Conservation (phyloP, 306 rosid genomes). For the Dalbergia oliveri region DNA sequence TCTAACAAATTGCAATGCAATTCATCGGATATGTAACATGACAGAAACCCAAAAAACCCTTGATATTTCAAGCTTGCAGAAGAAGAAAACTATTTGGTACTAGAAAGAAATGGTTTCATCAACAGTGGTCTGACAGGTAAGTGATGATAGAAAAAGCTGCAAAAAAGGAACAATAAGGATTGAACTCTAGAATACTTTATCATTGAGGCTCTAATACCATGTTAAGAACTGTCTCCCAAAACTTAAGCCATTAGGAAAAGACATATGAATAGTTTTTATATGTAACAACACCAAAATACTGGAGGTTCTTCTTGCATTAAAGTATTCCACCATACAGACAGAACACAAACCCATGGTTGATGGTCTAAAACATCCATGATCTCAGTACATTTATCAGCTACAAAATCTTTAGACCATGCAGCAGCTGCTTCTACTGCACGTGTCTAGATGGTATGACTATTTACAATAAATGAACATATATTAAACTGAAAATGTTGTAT, state of each 20-base stretch:
- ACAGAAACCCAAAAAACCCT: constrained; percentile 23
- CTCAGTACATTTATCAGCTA: neutral
- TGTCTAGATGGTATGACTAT: constrained; percentile 1
- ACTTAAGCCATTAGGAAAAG: neutral
- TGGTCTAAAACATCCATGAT: constrained; percentile 22
- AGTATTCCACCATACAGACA: constrained; percentile 22
- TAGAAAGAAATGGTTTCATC: constrained; percentile 22
- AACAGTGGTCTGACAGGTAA: constrained; percentile 1
- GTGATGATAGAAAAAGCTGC: constrained; percentile 8
- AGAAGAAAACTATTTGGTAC: neutral
- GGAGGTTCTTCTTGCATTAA: neutral
- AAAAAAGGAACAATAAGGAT: neutral
- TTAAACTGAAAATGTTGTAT: constrained; percentile 19
- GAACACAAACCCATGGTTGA: constrained; percentile 2
- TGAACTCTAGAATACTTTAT: neutral
- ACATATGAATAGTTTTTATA: neutral
- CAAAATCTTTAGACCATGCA: constrained; percentile 22
- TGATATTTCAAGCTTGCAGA: constrained; percentile 29
- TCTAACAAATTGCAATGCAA: neutral
- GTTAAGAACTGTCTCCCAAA: neutral
- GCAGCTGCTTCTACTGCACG: constrained; percentile 27
- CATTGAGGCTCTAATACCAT: neutral
- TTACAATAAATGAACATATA: neutral
- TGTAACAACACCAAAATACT: neutral
- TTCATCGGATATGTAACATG: neutral